Base-by-base conservation (phyloP, 805 yeast species). In the Myxozyma vanderwaltii region DNA sequence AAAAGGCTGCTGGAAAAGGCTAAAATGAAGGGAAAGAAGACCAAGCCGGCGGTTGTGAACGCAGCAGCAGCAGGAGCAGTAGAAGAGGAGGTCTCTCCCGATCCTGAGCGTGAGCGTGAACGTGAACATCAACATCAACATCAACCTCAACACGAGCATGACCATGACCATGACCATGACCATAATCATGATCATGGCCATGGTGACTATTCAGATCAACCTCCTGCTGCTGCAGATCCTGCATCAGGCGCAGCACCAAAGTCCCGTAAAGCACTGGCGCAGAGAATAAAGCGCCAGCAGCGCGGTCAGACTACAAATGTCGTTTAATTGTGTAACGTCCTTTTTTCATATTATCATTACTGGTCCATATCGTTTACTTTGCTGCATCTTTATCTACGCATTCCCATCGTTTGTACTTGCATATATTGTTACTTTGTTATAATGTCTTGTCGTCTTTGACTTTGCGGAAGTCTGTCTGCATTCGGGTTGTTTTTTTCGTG, bases 1-100 rank as follows among this genome's bases (percentile, higher is more conserved):
- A 48, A 46, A 41, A 54, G 66, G 23, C 33, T 66, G 35, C 43
- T 64, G 8, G 66, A 58, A 29, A 65, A 62, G 54, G 64, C 69
- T 5, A 60, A 59, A 51, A 59, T 50, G 63, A 55, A 55, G 47
- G 64, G 61, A 36, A 60, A 60, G 48, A 62, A 62, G 53, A 47
- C 36, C 13, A 51, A 56, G 1, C 46, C 41, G 8, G 55, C 48
- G 23, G 43, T 36, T 4, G 33, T 54, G n/a, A 48, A 44, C 26
- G 51, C 54, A 17, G 15, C 26, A 10, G 39, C 45, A 19, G 31
- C 55, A 6, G 33, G 33, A 7, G 44, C 29, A 26, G 44, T 27
- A 6, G 61, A 3, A 3, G 41, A 40, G 7, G 51, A 46, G 39
- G 6, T 8, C 29, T 21, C 31, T 19, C 45, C 45, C 12, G 45